Conservation (phyloP, 2,329 filamentous ascomycete genomes). For the Nemania abortiva region DNA sequence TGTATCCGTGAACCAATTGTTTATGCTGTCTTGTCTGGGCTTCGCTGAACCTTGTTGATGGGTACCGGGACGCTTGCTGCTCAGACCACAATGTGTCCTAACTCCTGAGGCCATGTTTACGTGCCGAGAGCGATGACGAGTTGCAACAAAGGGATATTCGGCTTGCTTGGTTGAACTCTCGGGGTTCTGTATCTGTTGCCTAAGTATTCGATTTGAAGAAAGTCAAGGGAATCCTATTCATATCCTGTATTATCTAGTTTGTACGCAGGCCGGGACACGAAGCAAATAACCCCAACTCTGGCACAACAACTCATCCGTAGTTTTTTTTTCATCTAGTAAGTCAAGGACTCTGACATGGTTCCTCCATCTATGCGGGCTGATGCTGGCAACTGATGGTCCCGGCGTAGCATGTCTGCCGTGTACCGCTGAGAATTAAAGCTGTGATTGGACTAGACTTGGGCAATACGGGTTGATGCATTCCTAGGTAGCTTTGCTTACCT, state of each 20-base stretch:
- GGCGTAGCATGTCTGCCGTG: conserved; percentile 4
- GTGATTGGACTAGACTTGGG: conserved; percentile 16
- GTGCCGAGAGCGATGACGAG: not conserved
- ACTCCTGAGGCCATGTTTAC: not conserved
- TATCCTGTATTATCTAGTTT: not conserved
- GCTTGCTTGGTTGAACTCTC: not conserved
- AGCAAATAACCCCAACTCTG: not conserved
- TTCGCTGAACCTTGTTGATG: not conserved
- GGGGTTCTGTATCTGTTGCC: not conserved
- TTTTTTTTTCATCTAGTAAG: not conserved
- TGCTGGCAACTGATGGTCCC: not conserved
- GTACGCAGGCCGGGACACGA: not conserved
- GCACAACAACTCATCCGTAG: not conserved
- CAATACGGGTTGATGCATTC: conserved; percentile 1
- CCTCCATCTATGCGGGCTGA: not conserved
- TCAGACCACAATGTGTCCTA: not conserved
- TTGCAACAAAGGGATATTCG: not conserved
- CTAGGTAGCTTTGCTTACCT: not conserved
- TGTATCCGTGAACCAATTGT: not conserved
- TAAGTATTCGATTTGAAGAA: not conserved
- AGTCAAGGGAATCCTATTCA: not conserved
- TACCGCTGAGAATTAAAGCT: not conserved
- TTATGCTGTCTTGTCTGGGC: too few species aligned
- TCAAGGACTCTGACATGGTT: not conserved
- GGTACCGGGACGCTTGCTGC: not conserved